Evolutionary conservation across 2,329 filamentous ascomycete genomes (phyloP).

Genomic region (Dissoconium aciculare): DNA sequence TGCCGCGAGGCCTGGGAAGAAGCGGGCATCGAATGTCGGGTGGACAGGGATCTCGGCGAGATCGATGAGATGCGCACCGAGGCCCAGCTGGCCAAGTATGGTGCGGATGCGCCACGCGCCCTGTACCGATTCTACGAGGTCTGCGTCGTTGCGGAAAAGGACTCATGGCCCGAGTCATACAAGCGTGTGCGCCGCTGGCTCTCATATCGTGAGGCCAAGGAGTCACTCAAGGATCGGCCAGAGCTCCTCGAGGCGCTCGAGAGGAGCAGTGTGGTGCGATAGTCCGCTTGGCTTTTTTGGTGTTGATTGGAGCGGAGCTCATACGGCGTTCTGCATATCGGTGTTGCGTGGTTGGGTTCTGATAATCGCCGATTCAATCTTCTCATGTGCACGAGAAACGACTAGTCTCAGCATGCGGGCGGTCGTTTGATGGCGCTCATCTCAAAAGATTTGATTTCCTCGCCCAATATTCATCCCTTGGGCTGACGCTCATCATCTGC

Average conservation of each 20-base stretch:
- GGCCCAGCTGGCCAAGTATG: slow-evolving; percentile 21
- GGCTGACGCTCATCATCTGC: no score
- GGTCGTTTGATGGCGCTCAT: no score
- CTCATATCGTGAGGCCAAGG: slow-evolving; percentile 64
- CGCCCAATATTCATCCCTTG: no score
- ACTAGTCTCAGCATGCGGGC: no score
- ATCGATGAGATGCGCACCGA: slow-evolving; percentile 63
- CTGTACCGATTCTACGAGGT: slow-evolving; percentile 75
- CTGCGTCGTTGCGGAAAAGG: slow-evolving; percentile 71
- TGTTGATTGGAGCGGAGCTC: no score
- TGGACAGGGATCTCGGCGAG: slow-evolving; percentile 71
- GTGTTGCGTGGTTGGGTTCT: no score
- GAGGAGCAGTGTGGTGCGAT: slow-evolving; percentile 39
- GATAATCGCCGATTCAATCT: no score
- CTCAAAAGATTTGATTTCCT: no score
- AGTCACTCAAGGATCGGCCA: slow-evolving; percentile 60
- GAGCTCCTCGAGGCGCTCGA: slow-evolving; percentile 81
- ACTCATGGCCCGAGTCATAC: slow-evolving; percentile 83
- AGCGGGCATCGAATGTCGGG: slow-evolving; percentile 74
- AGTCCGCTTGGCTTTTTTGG: slow-evolving; percentile 5
- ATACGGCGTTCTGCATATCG: no score
- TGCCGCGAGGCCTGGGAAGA: slow-evolving; percentile 95
- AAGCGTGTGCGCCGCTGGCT: slow-evolving; percentile 89
- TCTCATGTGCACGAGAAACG: no score
- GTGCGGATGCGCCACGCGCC: slow-evolving; percentile 50